Base-by-base conservation (phyloP, 257 asterid species). In the Solanum medicagineum region DNA sequence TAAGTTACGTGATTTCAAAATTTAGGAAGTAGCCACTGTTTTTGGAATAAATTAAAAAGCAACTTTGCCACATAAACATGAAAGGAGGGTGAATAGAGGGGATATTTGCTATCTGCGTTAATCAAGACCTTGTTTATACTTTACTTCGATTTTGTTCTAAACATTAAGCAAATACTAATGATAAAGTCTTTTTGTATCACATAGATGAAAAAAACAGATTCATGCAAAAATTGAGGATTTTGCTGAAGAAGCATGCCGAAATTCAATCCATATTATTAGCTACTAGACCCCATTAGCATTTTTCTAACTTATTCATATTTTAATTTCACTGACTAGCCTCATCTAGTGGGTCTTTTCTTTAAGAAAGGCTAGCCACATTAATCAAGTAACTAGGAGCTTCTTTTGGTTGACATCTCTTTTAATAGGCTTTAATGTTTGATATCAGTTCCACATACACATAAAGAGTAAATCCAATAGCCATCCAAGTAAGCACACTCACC, bases 401-500 rank as follows among this genome's bases (percentile, higher is more conserved):
- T 5, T 40, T 70, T 40, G 80, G 80, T 70, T 40, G 80, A 70
- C 54, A 19, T 70, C 15, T 70, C 20, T 40, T 70, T 40, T 65
- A 62, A 22, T 60, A n/a, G 68, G 32, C 16, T 4, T 60, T 60
- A 22, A 60, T 60, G 68, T n/a, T n/a, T 14, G 68, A 4, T 60
- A 60, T 60, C 59, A 53, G 79, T 69, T 32, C 71, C 83, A 51
- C 10, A 55, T 4, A 24, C 36, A 14, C 36, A 47, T 4, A 24
- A 44, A 44, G 77, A 24, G 62, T 40, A 44, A 29, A 80, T 84
- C 11, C 8, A 70, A 70, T 19, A 70, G 54, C 47, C 80, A 40
- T 40, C 54, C 8, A 42, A 42, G 80, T 70, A 70, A 42, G 19
- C 80, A 70, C 15, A 57, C 98, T 91, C 85, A 96, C 99, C 99